Evolutionary conservation across 257 asterid species (phyloP).

Genomic region (Lithospermum erythrorhizon): DNA sequence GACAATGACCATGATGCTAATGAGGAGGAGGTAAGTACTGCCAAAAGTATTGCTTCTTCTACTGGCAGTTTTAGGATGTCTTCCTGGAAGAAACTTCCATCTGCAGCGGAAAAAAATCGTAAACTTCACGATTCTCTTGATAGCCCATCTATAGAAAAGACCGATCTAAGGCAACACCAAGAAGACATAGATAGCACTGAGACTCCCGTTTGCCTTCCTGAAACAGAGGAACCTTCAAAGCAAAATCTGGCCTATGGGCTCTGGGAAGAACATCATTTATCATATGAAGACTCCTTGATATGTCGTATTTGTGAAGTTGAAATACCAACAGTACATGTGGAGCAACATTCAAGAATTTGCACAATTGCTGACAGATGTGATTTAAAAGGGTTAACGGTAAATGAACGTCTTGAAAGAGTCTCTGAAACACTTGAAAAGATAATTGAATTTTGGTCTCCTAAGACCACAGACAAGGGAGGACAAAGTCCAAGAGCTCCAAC

Average conservation of each 20-base stretch:
- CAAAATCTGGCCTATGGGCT: constrained; percentile 48
- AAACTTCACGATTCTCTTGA: constrained; percentile 41
- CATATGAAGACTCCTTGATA: constrained; percentile 79
- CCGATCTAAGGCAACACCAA: constrained; percentile 26
- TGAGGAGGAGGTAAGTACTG: constrained; percentile 47
- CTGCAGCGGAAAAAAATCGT: constrained; percentile 48
- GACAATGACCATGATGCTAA: constrained; percentile 23
- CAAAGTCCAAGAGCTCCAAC: constrained; percentile 50
- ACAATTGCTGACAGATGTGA: constrained; percentile 95
- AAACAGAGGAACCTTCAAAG: constrained; percentile 42
- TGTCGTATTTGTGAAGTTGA: constrained; percentile 98
- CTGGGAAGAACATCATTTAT: constrained; percentile 69
- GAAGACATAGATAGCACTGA: constrained; percentile 26
- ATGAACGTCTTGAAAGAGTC: constrained; percentile 82
- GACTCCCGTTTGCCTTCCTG: constrained; percentile 28
- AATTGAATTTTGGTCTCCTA: constrained; percentile 37
- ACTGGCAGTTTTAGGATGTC: constrained; percentile 85
- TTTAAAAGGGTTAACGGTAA: constrained; percentile 76
- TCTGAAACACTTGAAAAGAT: constrained; percentile 78
- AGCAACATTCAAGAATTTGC: constrained; percentile 92
- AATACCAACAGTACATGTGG: constrained; percentile 88
- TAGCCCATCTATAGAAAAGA: constrained; percentile 30
- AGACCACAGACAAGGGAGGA: constrained; percentile 31
- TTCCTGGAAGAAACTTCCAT: constrained; percentile 95
- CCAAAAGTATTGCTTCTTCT: constrained; percentile 57